Conservation (phyloP, 192 early-diverging fungal species). For the Backusella parvicylindrica region DNA sequence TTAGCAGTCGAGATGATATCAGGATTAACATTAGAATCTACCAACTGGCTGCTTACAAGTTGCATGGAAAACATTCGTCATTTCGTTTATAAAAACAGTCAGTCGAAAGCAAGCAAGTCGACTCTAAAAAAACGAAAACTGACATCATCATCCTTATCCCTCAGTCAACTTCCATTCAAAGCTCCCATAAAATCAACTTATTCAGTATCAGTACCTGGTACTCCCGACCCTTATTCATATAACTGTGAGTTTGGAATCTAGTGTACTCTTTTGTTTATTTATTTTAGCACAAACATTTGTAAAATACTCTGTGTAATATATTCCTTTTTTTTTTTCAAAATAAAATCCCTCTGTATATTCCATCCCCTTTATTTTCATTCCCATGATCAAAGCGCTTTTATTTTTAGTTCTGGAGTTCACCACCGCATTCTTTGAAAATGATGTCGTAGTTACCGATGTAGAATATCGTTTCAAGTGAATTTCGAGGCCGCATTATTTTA, state of each 20-base stretch:
- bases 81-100: neutral
- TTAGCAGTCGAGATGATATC: slow-evolving; percentile 12
- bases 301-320: neutral
- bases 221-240: slow-evolving; percentile 6
- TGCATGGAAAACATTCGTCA: neutral
- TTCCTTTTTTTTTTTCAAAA: neutral
- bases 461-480: neutral
- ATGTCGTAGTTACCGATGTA: neutral
- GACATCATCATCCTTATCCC: slow-evolving; percentile 1
- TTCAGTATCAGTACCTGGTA: slow-evolving; percentile 6
- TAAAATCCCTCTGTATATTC: neutral
- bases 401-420: neutral
- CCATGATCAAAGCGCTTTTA: neutral
- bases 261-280: neutral
- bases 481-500: neutral
- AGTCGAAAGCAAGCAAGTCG: neutral
- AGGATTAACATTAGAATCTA: slow-evolving; percentile 12
- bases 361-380: neutral
- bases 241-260: slow-evolving; percentile 9
- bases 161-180: slow-evolving; percentile 12
- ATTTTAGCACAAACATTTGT: neutral
- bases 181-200: slow-evolving; percentile 11
- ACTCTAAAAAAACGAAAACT: neutral
- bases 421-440: neutral
- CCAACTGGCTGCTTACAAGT: slow-evolving; percentile 9